A percentile compares a stretch with the other conserved stretches of the same genome.
Evolutionary conservation across 495 filamentous ascomycete species (phyloP).

Genomic region (Penicillium goetzii): DNA sequence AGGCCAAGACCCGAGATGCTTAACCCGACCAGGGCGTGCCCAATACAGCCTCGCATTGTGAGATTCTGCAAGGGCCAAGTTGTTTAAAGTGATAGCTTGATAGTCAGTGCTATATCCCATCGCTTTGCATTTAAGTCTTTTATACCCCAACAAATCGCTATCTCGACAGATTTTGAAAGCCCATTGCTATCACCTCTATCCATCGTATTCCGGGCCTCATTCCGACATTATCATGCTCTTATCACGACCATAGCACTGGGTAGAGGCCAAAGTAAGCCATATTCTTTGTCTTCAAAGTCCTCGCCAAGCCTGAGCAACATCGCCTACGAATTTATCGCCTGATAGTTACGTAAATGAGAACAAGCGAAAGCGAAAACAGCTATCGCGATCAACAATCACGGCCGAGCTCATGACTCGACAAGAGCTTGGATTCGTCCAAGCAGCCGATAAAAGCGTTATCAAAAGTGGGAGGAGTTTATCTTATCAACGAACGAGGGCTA

Average conservation of each 20-base stretch:
- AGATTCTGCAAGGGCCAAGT: background rate
- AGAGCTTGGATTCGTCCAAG: constrained; percentile 11
- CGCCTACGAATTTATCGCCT: background rate
- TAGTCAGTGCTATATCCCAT: background rate
- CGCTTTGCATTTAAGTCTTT: background rate
- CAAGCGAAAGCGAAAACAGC: background rate
- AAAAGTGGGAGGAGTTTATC: constrained; percentile 4
- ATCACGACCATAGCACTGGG: background rate
- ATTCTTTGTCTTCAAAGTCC: background rate
- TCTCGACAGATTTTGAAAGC: background rate
- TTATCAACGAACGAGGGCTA: constrained; percentile 8
- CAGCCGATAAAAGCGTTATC: constrained; percentile 14
- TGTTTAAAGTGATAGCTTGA: background rate
- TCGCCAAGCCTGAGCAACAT: background rate
- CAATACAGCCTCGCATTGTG: constrained; percentile 12
- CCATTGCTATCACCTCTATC: background rate
- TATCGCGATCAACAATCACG: background rate
- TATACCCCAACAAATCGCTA: background rate
- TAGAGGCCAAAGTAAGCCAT: background rate
- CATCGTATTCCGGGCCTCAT: background rate
- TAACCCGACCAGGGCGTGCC: constrained; percentile 20
- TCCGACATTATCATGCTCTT: background rate
- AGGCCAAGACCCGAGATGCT: constrained; percentile 18
- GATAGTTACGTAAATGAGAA: constrained; percentile 4
- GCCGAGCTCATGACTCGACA: constrained; percentile 1